phyloP scores from a whole-genome alignment of 192 early-diverging fungal species.

The Chytriomyces confervae region DNA sequence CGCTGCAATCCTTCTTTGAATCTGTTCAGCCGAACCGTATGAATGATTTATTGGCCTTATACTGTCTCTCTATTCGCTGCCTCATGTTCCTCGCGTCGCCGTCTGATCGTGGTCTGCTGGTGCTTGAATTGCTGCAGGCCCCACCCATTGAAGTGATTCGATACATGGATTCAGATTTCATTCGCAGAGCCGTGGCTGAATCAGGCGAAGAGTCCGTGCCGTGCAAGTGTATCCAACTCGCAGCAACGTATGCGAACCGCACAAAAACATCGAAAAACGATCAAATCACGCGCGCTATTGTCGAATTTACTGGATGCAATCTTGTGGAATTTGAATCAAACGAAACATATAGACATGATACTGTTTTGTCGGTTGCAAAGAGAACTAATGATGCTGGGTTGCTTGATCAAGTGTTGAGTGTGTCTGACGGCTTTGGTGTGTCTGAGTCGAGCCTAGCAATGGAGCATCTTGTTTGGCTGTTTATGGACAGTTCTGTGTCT shows the following conservation, averaged over 20 bases:
- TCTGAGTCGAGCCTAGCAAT: conserved; percentile 1
- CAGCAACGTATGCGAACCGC: conserved; percentile 11
- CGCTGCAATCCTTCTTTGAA: conserved; percentile 39
- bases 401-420: conserved; percentile 20
- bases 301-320: conserved; percentile 2
- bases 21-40: conserved; percentile 21
- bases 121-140: not conserved
- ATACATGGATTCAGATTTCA: conserved; percentile 10
- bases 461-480: conserved; percentile 26
- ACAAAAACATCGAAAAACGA: conserved; percentile 21
- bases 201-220: not conserved
- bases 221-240: not conserved
- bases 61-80: conserved; percentile 34
- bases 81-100: conserved; percentile 12
- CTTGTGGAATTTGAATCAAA: not conserved
- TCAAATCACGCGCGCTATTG: not conserved
- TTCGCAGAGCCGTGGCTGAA: not conserved
- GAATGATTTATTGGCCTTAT: conserved; percentile 40
- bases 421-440: conserved; percentile 18
- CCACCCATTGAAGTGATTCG: conserved; percentile 7
- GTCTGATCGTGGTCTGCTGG: not conserved
- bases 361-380: conserved; percentile 3
- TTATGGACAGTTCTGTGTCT: not conserved
- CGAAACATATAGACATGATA: conserved; percentile 10
- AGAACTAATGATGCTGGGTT: conserved; percentile 3